Conservation (phyloP, 192 early-diverging fungal genomes). For the Allomyces macrogynus region DNA sequence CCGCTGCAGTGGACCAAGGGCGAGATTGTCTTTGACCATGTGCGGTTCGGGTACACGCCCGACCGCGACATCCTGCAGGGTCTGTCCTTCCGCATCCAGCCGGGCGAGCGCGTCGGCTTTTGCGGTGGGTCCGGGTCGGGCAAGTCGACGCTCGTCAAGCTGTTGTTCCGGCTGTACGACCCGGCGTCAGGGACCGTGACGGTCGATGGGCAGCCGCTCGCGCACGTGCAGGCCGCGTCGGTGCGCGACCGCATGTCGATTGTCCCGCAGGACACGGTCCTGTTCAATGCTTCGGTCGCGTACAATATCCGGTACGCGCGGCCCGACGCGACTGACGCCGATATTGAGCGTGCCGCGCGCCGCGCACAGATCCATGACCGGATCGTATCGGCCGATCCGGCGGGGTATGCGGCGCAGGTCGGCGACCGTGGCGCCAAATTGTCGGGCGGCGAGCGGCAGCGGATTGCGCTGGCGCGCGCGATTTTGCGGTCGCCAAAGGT, state of each 20-base stretch:
- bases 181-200: slow-evolving; percentile 55
- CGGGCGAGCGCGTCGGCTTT: slow-evolving; percentile 71
- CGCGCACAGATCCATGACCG: slow-evolving; percentile 56
- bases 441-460: slow-evolving; percentile 50
- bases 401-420: slow-evolving; percentile 65
- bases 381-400: slow-evolving; percentile 43
- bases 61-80: slow-evolving; percentile 34
- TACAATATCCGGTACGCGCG: slow-evolving; percentile 88
- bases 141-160: slow-evolving; percentile 59
- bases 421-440: slow-evolving; percentile 68
- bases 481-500: slow-evolving; percentile 82
- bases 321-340: slow-evolving; percentile 31
- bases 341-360: slow-evolving; percentile 51
- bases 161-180: slow-evolving; percentile 90
- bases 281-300: slow-evolving; percentile 83
- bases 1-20: slow-evolving; percentile 19
- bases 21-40: slow-evolving; percentile 67
- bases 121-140: slow-evolving; percentile 51
- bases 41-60: slow-evolving; percentile 69
- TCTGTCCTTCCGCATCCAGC: slow-evolving; percentile 61
- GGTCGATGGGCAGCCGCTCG: slow-evolving; percentile 69
- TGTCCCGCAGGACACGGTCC: slow-evolving; percentile 51
- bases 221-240: slow-evolving; percentile 54
- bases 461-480: slow-evolving; percentile 74
- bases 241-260: slow-evolving; percentile 64